A percentile compares a stretch with the other conserved stretches of the same genome.
phyloP scores from a whole-genome alignment of 139 green algal genomes.

The Prasinococcaceae sp. region DNA sequence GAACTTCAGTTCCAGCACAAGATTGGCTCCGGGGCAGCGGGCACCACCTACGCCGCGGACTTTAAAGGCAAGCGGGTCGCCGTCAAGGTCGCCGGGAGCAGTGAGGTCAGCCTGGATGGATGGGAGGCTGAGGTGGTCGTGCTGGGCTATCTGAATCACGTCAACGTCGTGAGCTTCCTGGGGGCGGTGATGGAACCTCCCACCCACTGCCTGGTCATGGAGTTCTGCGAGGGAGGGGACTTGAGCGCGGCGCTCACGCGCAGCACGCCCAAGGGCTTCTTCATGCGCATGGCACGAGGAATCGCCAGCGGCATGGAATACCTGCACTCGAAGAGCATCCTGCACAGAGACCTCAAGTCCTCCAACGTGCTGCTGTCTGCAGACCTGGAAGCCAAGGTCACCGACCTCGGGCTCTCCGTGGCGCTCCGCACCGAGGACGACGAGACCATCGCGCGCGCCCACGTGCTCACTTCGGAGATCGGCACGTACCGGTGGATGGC shows the following conservation, averaged over 20 bases:
- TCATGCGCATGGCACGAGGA: slow-evolving; percentile 27
- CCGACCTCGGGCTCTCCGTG: slow-evolving; percentile 20
- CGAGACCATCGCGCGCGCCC: too few relatives aligned
- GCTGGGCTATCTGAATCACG: slow-evolving; percentile 34
- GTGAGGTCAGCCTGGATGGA: background rate
- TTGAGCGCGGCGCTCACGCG: background rate
- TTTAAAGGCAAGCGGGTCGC: background rate
- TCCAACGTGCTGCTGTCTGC: slow-evolving; percentile 48
- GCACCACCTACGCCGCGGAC: background rate
- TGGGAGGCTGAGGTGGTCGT: slow-evolving; percentile 30
- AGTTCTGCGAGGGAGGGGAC: slow-evolving; percentile 38
- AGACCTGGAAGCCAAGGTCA: slow-evolving; percentile 3
- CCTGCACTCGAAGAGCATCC: slow-evolving; percentile 44
- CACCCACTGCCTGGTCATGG: slow-evolving; percentile 35
- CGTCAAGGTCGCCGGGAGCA: background rate
- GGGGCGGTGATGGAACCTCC: slow-evolving; percentile 35
- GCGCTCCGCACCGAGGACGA: slow-evolving; percentile 1
- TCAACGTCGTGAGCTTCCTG: slow-evolving; percentile 29
- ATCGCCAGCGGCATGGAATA: slow-evolving; percentile 44
- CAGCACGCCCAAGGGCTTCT: slow-evolving; percentile 1
- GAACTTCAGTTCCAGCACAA: background rate
- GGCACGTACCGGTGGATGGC: slow-evolving; percentile 51
- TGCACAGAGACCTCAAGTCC: slow-evolving; percentile 54
- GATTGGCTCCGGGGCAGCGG: background rate
- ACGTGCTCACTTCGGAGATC: slow-evolving; percentile 33